phyloP scores from a whole-genome alignment of 306 rosid species.

The Rubus parviflorus region DNA sequence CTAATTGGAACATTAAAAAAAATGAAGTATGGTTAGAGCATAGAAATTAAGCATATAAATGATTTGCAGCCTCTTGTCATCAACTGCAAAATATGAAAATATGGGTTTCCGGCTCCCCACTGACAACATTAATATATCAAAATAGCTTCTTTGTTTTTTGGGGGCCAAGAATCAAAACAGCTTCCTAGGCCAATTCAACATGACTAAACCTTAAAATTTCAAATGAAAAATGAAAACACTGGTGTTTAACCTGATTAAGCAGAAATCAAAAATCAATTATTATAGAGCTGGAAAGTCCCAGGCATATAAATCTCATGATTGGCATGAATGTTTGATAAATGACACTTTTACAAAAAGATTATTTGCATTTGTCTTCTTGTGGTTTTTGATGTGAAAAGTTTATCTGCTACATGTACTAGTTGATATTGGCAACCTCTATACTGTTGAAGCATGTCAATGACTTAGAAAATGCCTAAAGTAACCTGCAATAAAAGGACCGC shows the following conservation, averaged over 20 bases:
- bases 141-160: neutral
- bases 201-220: neutral
- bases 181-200: neutral
- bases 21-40: neutral
- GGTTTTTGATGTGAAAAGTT: neutral
- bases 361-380: neutral
- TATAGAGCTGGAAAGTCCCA: neutral
- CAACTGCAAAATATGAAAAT: neutral
- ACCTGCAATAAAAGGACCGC: neutral
- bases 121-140: neutral
- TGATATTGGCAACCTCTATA: neutral
- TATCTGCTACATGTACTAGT: neutral
- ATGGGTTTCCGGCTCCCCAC: neutral
- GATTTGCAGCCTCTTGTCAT: neutral
- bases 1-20: neutral
- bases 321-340: neutral
- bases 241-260: neutral
- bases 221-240: neutral
- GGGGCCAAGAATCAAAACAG: neutral
- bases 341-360: neutral
- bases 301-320: neutral
- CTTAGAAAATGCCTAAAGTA: constrained; percentile 7
- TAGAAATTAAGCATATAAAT: neutral
- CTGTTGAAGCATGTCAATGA: constrained; percentile 2
- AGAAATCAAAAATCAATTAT: neutral